phyloP scores from a whole-genome alignment of 352 stramenopile genomes.

The Globisporangium spinosum region DNA sequence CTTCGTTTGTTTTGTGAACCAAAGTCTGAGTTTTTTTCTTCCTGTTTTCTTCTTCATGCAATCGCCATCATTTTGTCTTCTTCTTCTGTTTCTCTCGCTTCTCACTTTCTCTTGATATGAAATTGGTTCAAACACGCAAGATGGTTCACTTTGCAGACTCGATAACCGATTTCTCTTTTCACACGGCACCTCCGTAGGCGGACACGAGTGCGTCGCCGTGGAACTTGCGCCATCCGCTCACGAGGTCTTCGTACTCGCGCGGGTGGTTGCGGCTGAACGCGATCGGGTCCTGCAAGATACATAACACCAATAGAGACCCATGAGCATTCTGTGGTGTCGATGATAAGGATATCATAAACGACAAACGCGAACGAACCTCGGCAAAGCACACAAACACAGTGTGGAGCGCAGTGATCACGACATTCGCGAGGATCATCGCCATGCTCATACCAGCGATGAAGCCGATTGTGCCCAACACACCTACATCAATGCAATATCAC shows the following conservation, averaged over 20 bases:
- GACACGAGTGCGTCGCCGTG: slow-evolving; percentile 66
- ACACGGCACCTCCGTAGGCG: slow-evolving; percentile 69
- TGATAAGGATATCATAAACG: not conserved
- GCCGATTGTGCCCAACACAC: slow-evolving; percentile 52
- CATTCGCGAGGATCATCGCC: slow-evolving; percentile 78
- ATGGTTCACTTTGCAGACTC: not conserved
- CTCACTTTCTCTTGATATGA: not conserved
- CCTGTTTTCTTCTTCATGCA: not conserved
- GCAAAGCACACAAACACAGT: slow-evolving; percentile 88
- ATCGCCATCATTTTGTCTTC: not conserved
- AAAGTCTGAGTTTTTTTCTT: not conserved
- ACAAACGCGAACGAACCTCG: slow-evolving; percentile 41
- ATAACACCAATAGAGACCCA: slow-evolving; percentile 1
- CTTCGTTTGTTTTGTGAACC: not conserved
- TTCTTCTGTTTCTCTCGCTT: not conserved
- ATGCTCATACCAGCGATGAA: slow-evolving; percentile 83
- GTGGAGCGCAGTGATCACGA: slow-evolving; percentile 81
- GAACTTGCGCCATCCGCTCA: slow-evolving; percentile 78
- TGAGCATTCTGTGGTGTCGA: slow-evolving; percentile 11
- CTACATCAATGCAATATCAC: slow-evolving; percentile 12
- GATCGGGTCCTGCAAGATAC: slow-evolving; percentile 48
- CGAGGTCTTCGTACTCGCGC: slow-evolving; percentile 73
- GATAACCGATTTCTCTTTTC: slow-evolving; percentile 20
- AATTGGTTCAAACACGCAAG: slow-evolving; percentile 3
- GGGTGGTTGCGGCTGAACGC: slow-evolving; percentile 82